Percentiles rank a stretch among this genome's conserved stretches.
These are phyloP conservation scores for Geotrichum candidum DNA, from an alignment of 1,139 yeast species.

Conservation along the genomic window DNA sequence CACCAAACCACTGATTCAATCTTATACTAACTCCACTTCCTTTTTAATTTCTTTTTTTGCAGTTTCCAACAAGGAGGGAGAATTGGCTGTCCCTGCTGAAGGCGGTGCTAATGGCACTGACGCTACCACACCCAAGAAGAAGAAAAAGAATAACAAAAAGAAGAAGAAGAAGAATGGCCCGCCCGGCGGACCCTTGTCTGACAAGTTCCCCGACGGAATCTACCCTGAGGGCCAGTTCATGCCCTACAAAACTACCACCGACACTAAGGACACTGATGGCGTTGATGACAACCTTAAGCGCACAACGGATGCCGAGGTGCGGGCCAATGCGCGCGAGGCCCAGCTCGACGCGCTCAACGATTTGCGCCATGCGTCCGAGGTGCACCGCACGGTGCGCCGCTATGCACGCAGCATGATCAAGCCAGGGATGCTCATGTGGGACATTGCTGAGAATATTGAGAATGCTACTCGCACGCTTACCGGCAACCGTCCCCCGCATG, in stretches of 20 bases:
- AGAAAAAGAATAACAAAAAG: conserved; percentile 14
- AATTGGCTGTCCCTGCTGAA: not conserved
- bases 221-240: conserved; percentile 12
- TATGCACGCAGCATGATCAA: conserved; percentile 67
- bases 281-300: conserved; percentile 67
- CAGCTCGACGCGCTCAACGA: conserved; percentile 62
- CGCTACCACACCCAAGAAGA: conserved; percentile 8
- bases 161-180: conserved; percentile 16
- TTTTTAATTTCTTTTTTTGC: no score
- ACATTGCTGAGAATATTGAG: conserved; percentile 85
- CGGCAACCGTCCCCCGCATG: conserved; percentile 51
- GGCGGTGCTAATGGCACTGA: not conserved
- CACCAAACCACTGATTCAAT: not conserved
- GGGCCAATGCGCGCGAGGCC: conserved; percentile 69
- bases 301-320: conserved; percentile 77
- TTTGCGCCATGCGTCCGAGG: conserved; percentile 91
- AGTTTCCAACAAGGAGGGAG: not conserved
- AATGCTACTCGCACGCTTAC: conserved; percentile 73
- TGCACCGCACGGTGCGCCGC: conserved; percentile 84
- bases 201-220: conserved; percentile 13
- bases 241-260: conserved; percentile 72
- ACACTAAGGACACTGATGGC: conserved; percentile 45
- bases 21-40: not conserved
- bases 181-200: conserved; percentile 17
- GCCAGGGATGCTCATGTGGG: conserved; percentile 91